These are phyloP conservation scores for Cercospora sp. DNA, from an alignment of 2,329 filamentous ascomycete species.

Conservation along the genomic window DNA sequence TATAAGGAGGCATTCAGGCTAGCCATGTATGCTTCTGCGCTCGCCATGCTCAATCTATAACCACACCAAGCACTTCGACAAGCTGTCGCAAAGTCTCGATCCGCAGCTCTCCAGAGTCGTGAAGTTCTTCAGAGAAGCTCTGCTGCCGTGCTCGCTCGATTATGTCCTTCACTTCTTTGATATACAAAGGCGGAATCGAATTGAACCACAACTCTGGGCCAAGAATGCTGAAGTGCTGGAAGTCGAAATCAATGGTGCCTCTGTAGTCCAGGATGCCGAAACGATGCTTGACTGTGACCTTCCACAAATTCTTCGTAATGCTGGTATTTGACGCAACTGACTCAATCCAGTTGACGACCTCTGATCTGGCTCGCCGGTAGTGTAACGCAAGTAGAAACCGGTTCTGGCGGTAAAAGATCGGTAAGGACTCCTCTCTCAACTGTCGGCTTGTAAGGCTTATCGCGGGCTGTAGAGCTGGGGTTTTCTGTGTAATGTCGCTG, in stretches of 20 bases:
- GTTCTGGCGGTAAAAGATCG: constrained; percentile 23
- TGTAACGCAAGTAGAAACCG: constrained; percentile 20
- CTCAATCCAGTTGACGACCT: constrained; percentile 18
- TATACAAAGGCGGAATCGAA: constrained; percentile 18
- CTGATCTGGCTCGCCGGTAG: constrained; percentile 16
- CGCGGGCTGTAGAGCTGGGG: constrained; percentile 11
- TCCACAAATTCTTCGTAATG: constrained; percentile 13
- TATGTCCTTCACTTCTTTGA: constrained; percentile 15
- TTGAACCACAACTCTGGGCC: constrained; percentile 22
- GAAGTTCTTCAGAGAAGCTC: not conserved
- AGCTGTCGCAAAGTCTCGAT: constrained; percentile 19
- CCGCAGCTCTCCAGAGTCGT: constrained; percentile 7
- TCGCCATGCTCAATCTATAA: constrained; percentile 9
- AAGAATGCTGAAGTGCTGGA: constrained; percentile 17
- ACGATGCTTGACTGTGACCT: constrained; percentile 21
- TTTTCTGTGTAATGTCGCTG: constrained; percentile 6
- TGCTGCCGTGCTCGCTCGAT: constrained; percentile 10
- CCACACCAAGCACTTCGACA: constrained; percentile 18
- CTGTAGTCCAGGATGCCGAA: constrained; percentile 23
- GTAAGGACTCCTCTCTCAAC: constrained; percentile 16
- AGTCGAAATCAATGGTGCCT: constrained; percentile 21
- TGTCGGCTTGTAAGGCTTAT: constrained; percentile 19
- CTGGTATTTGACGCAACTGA: not conserved
- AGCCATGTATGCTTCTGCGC: constrained; percentile 5
- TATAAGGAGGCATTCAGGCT: constrained; percentile 10